A percentile compares a stretch with the other conserved stretches of the same genome.
These are phyloP conservation scores for Starmerella bombi DNA, from an alignment of 805 yeast species.

Conservation along the genomic window DNA sequence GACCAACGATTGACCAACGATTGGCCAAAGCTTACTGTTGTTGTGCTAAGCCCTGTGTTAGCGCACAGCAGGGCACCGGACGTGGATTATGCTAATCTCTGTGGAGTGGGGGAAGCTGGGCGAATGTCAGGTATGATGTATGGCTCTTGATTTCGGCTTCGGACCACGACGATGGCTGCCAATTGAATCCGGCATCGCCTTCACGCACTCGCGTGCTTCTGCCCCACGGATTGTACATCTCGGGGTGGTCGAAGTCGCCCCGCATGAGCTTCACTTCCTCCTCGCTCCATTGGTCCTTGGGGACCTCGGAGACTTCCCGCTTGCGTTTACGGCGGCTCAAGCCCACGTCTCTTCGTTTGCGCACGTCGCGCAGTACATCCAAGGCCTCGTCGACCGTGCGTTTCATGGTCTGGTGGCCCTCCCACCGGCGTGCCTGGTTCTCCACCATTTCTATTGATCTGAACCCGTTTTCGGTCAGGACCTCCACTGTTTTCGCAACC, in stretches of 20 bases:
- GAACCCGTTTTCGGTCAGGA: conserved; percentile 70
- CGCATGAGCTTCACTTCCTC: conserved; percentile 19
- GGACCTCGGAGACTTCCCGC: conserved; percentile 12
- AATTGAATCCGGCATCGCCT: conserved; percentile 67
- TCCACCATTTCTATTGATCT: conserved; percentile 81
- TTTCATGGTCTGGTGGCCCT: conserved; percentile 79
- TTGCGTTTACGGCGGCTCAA: conserved; percentile 24
- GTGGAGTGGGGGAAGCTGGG: conserved; percentile 41
- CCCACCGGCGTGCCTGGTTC: conserved; percentile 72
- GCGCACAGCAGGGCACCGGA: too few species aligned
- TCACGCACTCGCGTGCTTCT: conserved; percentile 72
- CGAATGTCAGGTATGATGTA: conserved; percentile 89
- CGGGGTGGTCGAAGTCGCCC: conserved; percentile 12
- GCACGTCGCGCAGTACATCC: conserved; percentile 65
- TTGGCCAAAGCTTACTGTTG: too few species aligned
- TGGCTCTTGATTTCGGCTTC: conserved; percentile 85
- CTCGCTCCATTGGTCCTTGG: conserved; percentile 17
- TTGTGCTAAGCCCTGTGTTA: too few species aligned
- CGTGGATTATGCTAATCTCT: too few species aligned
- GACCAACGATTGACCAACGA: too few species aligned
- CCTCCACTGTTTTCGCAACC: conserved; percentile 73
- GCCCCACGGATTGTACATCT: conserved; percentile 74
- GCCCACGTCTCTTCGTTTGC: conserved; percentile 48
- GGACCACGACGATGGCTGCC: conserved; percentile 74
- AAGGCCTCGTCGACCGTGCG: conserved; percentile 69